A percentile compares a stretch with the other conserved stretches of the same genome.
phyloP scores from a whole-genome alignment of 2,329 filamentous ascomycete species.

The Fusarium scirpi region DNA sequence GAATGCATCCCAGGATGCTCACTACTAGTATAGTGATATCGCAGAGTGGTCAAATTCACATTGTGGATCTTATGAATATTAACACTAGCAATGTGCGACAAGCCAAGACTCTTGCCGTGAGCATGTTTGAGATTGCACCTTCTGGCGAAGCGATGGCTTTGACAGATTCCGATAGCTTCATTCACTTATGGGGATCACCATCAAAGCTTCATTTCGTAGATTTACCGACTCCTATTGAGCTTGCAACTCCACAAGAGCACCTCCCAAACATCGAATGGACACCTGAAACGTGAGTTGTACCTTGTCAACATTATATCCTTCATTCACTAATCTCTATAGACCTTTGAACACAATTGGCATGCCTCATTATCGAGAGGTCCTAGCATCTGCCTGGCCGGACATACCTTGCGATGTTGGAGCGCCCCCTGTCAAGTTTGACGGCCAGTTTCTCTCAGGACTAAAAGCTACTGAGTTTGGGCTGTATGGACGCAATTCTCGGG shows the following conservation, averaged over 20 bases:
- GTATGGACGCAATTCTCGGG: slow-evolving; percentile 81
- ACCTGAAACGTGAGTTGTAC: slow-evolving; percentile 70
- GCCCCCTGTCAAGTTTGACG: slow-evolving; percentile 80
- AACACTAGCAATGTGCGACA: slow-evolving; percentile 88
- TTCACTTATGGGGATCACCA: slow-evolving; percentile 91
- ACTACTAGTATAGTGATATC: slow-evolving; percentile 96
- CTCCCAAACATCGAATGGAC: slow-evolving; percentile 75
- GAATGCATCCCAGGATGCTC: slow-evolving; percentile 95
- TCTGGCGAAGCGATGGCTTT: slow-evolving; percentile 88
- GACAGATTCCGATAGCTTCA: slow-evolving; percentile 80
- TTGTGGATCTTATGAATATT: slow-evolving; percentile 94
- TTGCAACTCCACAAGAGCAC: slow-evolving; percentile 74
- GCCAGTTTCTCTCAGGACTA: slow-evolving; percentile 74
- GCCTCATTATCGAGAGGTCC: slow-evolving; percentile 89
- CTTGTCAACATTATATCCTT: too few relatives aligned
- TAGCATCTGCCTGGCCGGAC: slow-evolving; percentile 93
- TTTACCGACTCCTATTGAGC: slow-evolving; percentile 80
- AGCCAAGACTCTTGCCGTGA: slow-evolving; percentile 79
- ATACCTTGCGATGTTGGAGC: slow-evolving; percentile 87
- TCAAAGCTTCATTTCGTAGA: slow-evolving; percentile 89
- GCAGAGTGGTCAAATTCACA: slow-evolving; percentile 91
- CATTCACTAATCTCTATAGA: slow-evolving; percentile 54
- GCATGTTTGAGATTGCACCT: slow-evolving; percentile 85
- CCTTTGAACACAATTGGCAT: slow-evolving; percentile 89
- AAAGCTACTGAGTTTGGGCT: slow-evolving; percentile 80